Percentiles rank a stretch among this genome's conserved stretches.
Evolutionary conservation across 495 filamentous ascomycete species (phyloP).

Genomic region (Jackrogersella multiformis): DNA sequence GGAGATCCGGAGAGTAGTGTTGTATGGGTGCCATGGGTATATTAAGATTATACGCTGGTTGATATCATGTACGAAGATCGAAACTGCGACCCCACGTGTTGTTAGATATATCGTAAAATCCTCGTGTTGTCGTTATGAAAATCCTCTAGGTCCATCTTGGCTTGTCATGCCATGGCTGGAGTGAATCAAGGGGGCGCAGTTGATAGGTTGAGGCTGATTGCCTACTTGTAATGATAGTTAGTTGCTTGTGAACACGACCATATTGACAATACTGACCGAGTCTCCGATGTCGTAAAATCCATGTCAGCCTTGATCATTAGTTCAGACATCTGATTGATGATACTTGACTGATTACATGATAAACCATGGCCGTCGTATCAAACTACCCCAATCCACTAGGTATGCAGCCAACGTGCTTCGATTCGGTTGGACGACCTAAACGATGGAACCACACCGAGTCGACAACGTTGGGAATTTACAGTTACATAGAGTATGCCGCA

Average conservation of each 20-base stretch:
- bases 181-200: background rate
- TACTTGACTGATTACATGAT: background rate
- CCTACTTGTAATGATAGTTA: too few species aligned
- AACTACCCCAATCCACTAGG: background rate
- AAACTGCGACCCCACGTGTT: slow-evolving; percentile 8
- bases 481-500: background rate
- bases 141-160: background rate
- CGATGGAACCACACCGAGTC: background rate
- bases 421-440: background rate
- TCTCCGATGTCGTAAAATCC: background rate
- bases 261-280: background rate
- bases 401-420: slow-evolving; percentile 3
- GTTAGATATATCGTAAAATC: background rate
- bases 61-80: too few species aligned
- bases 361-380: background rate
- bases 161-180: background rate
- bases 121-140: background rate
- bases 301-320: background rate
- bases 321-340: background rate
- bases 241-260: background rate
- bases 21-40: background rate
- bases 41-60: background rate
- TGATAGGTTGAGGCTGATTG: background rate
- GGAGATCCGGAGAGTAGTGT: background rate
- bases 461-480: slow-evolving; percentile 4